Percentiles rank a stretch among this genome's conserved stretches.
These are phyloP conservation scores for Blastomyces emzantsi DNA, from an alignment of 2,329 filamentous ascomycete genomes.

Conservation along the genomic window DNA sequence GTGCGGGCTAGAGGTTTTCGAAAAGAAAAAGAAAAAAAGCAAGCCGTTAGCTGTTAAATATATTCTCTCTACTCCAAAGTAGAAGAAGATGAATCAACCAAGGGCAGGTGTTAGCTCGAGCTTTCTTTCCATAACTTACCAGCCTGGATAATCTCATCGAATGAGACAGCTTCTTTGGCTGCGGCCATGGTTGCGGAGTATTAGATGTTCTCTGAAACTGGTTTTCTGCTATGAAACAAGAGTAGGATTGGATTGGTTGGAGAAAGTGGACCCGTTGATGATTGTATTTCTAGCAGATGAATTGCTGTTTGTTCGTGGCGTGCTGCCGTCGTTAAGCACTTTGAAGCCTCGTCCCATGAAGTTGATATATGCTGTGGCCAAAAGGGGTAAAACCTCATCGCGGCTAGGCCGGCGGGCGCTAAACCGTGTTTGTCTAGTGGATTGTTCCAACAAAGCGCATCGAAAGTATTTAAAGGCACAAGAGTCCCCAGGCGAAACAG, in stretches of 20 bases:
- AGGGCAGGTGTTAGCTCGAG: constrained; percentile 4
- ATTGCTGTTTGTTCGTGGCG: background rate
- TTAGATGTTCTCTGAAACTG: background rate
- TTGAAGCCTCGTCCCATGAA: background rate
- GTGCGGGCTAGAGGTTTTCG: constrained; percentile 37
- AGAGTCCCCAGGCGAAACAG: background rate
- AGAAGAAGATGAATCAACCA: background rate
- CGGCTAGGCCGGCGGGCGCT: background rate
- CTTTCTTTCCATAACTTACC: constrained; percentile 23
- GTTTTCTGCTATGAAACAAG: background rate
- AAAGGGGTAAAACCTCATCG: background rate
- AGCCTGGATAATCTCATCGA: constrained; percentile 45
- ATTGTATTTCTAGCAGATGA: background rate
- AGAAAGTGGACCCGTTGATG: background rate
- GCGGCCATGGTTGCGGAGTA: constrained; percentile 26
- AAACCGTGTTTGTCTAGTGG: background rate
- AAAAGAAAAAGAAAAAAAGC: constrained; percentile 1
- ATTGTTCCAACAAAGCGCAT: background rate
- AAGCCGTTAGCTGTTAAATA: background rate
- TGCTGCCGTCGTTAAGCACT: background rate
- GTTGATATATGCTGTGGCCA: background rate
- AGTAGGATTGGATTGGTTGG: background rate
- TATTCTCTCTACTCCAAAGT: background rate
- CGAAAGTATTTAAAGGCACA: background rate
- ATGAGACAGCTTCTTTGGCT: constrained; percentile 34